Percentiles rank a stretch among this genome's conserved stretches.
Conservation (phyloP, 768 basidiomycete genomes). For the Hydnomerulius pinastri region DNA sequence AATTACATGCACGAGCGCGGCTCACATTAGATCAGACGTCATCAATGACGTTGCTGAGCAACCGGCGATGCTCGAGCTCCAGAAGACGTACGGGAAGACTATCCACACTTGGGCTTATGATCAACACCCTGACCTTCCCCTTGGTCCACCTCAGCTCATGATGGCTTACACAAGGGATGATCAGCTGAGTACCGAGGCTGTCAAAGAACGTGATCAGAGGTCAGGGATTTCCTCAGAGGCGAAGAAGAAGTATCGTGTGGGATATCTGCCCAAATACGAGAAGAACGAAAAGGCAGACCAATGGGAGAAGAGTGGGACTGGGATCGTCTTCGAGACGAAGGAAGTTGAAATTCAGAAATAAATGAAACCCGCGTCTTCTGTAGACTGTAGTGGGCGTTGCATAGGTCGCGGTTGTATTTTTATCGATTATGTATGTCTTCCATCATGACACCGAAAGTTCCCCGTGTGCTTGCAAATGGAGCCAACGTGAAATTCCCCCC, state of each 20-base stretch:
- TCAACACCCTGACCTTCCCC: conserved; percentile 40
- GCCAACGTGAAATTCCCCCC: not conserved
- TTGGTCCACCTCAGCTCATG: conserved; percentile 51
- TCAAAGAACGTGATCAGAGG: conserved; percentile 36
- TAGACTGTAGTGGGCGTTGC: not conserved
- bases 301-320: conserved; percentile 38
- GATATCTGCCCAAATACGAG: conserved; percentile 43
- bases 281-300: conserved; percentile 38
- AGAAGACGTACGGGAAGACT: conserved; percentile 50
- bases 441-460: no score
- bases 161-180: conserved; percentile 42
- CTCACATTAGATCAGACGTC: conserved; percentile 13
- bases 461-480: no score
- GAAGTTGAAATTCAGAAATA: conserved; percentile 22
- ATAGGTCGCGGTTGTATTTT: not conserved
- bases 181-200: conserved; percentile 31
- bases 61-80: conserved; percentile 44
- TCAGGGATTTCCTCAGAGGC: conserved; percentile 34
- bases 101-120: conserved; percentile 43
- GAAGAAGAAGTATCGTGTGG: conserved; percentile 36
- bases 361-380: not conserved
- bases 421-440: not conserved
- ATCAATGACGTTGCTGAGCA: conserved; percentile 40
- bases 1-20: not conserved
- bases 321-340: conserved; percentile 34